A percentile compares a stretch with the other conserved stretches of the same genome.
Conservation (phyloP, 2,329 filamentous ascomycete species). For the Hymenoscyphus repandus region DNA sequence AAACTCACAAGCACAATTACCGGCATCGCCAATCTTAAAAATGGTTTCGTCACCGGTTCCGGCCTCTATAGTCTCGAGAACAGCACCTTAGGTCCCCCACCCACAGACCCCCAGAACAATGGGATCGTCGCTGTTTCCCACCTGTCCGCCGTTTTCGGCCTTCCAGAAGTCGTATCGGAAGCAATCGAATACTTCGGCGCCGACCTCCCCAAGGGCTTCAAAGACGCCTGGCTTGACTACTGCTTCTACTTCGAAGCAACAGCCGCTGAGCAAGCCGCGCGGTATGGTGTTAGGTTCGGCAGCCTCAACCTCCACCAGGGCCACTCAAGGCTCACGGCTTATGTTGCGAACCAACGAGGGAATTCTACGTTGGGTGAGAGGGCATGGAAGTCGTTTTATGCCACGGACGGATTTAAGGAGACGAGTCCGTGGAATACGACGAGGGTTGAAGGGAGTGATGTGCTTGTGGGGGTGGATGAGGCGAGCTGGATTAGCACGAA, state of each 20-base stretch:
- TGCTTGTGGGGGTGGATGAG: slow-evolving; percentile 46
- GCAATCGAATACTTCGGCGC: slow-evolving; percentile 44
- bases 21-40: slow-evolving; percentile 49
- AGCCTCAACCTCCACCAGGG: slow-evolving; percentile 46
- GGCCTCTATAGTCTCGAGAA: slow-evolving; percentile 46
- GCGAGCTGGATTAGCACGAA: slow-evolving; percentile 54
- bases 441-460: slow-evolving; percentile 38
- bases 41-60: slow-evolving; percentile 54
- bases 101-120: slow-evolving; percentile 45
- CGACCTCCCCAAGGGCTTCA: slow-evolving; percentile 43
- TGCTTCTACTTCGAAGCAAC: slow-evolving; percentile 51
- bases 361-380: slow-evolving; percentile 44
- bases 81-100: slow-evolving; percentile 47
- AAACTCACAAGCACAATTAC: slow-evolving; percentile 45
- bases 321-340: slow-evolving; percentile 54
- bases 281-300: slow-evolving; percentile 48
- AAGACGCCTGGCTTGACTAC: slow-evolving; percentile 53
- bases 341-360: slow-evolving; percentile 38
- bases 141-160: slow-evolving; percentile 52
- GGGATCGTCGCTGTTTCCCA: slow-evolving; percentile 50
- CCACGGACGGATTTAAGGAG: slow-evolving; percentile 41
- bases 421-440: slow-evolving; percentile 34
- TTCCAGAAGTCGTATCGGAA: slow-evolving; percentile 53
- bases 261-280: slow-evolving; percentile 43
- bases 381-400: slow-evolving; percentile 51